Evolutionary conservation across 2,329 filamentous ascomycete genomes (phyloP).

Genomic region (Apiospora sp.): DNA sequence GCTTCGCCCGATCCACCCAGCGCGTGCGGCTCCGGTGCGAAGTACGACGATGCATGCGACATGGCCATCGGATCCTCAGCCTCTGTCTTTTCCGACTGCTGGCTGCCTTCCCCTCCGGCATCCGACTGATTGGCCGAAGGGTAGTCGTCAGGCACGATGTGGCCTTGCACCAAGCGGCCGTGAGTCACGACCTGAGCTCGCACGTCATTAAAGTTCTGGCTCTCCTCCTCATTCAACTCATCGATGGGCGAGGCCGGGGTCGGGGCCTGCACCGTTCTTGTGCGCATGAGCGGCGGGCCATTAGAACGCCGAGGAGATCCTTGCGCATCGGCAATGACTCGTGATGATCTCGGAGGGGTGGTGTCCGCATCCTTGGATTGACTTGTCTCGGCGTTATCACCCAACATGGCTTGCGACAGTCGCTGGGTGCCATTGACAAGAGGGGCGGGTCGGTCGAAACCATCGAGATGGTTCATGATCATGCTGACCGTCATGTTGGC

Average conservation of each 20-base stretch:
- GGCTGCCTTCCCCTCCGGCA: constrained; percentile 66
- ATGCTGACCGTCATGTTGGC: constrained; percentile 79
- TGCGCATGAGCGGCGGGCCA: constrained; percentile 40
- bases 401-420: constrained; percentile 29
- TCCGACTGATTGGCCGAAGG: constrained; percentile 78
- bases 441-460: constrained; percentile 42
- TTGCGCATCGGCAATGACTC: constrained; percentile 49
- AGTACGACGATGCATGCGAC: constrained; percentile 82
- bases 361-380: constrained; percentile 39
- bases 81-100: constrained; percentile 46
- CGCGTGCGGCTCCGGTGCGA: constrained; percentile 73
- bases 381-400: constrained; percentile 36
- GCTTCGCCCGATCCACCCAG: constrained; percentile 87
- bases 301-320: constrained; percentile 52
- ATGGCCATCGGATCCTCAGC: constrained; percentile 85
- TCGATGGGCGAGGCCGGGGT: constrained; percentile 47
- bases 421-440: constrained; percentile 39
- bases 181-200: constrained; percentile 90
- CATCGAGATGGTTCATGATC: constrained; percentile 75
- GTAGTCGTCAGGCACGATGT: constrained; percentile 94
- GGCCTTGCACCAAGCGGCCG: constrained; percentile 88
- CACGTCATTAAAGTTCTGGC: constrained; percentile 74
- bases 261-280: constrained; percentile 41
- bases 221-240: constrained; percentile 49
- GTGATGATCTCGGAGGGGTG: constrained; percentile 33